Conservation (phyloP, 2,329 filamentous ascomycete genomes). For the Zymoseptoria crescenta region DNA sequence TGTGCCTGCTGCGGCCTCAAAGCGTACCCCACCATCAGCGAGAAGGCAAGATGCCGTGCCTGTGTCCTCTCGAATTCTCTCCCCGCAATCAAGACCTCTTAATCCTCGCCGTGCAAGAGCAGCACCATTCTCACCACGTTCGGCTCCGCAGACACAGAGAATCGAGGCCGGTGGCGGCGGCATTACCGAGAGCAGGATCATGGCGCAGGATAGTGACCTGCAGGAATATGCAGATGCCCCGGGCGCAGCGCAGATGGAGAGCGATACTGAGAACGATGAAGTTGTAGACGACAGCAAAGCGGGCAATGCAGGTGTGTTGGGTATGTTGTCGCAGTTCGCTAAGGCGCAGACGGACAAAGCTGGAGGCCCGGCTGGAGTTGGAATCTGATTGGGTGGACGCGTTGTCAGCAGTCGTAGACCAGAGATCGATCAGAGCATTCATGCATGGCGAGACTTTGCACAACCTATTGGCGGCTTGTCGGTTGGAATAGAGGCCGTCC, state of each 20-base stretch:
- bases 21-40: not conserved
- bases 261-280: conserved; percentile 33
- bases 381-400: conserved; percentile 9
- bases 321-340: conserved; percentile 60
- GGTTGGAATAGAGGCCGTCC: not conserved
- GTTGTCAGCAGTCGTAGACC: not conserved
- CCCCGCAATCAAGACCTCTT: conserved; percentile 6
- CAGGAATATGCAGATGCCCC: conserved; percentile 40
- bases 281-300: conserved; percentile 37
- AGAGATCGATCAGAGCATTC: not conserved
- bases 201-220: conserved; percentile 51
- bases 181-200: conserved; percentile 37
- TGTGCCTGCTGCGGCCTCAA: not conserved
- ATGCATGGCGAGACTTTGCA: too few relatives aligned
- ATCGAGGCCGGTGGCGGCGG: not conserved
- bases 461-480: not conserved
- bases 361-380: conserved; percentile 12
- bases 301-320: conserved; percentile 52
- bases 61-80: conserved; percentile 12
- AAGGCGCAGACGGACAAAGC: conserved; percentile 49
- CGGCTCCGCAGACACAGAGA: not conserved
- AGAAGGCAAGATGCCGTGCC: conserved; percentile 2
- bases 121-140: not conserved
- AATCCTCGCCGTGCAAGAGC: not conserved
- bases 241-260: conserved; percentile 28